Evolutionary conservation across 352 stramenopile genomes (phyloP), one percentile per base, ranked within the genome.

Genomic region (Phytophthora constricta): DNA sequence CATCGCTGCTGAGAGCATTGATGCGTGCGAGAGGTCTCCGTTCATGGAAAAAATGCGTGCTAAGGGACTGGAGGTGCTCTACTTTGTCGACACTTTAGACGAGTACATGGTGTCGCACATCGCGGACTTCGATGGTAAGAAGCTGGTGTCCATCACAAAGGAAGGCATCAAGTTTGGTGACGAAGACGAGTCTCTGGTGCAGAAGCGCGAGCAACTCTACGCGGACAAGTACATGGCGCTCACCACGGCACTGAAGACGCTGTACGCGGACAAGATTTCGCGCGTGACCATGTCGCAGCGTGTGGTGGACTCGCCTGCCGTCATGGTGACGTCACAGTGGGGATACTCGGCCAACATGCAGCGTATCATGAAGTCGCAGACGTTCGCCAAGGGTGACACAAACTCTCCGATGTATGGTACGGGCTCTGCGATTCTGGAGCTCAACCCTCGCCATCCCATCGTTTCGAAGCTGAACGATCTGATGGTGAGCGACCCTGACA

Each of bases 301-400:
- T 57, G 84, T 99, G 5, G 82, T 95, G 37, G 90, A 91, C 28
- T 95, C 95, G 39, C 98, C 98, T 13, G 95, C 94, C 2, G 96
- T 99, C 60, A 97, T 99, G 66, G 93, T 98, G 34, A 98, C 96
- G 9, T 96, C 91, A 5, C 91, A 99, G 74, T 99, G 96, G 83
- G 97, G 98, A 20, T 94, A 99, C 80, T 98, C 91, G 41, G 98
- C 98, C 16, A 99, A 99, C 80, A 99, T 99, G 98, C 97, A 99
- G 80, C 90, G 97, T 41, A 99, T 99, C 79, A 98, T 99, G 91
- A 95, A 98, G 74, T 85, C 97, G 23, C 98, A 99, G 84, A 98
- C 98, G 16, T 98, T 99, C 71, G 82, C 87, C 7, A 93, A 97
- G 64, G 84, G 87, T 8, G 74, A 87, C 4, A 62, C 72, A 51